phyloP scores from a whole-genome alignment of 345 rosid species.

The Brassica napus region DNA sequence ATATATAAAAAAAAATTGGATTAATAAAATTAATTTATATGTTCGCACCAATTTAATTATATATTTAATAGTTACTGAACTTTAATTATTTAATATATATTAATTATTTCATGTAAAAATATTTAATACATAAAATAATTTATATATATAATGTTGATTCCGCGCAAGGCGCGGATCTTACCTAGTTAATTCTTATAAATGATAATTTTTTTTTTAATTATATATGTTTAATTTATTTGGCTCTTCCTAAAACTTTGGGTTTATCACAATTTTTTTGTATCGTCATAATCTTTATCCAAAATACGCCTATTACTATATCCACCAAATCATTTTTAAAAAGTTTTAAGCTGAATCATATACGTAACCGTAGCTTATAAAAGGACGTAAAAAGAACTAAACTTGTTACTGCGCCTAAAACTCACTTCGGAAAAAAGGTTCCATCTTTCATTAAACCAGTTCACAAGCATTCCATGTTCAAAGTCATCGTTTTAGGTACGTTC shows the following conservation, averaged over 20 bases:
- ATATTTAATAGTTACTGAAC: no score
- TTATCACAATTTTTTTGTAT: neutral
- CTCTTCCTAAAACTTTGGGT: neutral
- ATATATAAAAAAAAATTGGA: no score
- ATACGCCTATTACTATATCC: neutral
- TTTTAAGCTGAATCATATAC: neutral
- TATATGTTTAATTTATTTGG: no score
- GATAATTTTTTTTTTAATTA: no score
- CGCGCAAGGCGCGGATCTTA: no score
- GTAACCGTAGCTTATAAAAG: slow-evolving; percentile 18
- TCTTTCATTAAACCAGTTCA: slow-evolving; percentile 17
- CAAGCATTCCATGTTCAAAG: slow-evolving; percentile 29
- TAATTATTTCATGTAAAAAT: no score
- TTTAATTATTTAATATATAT: no score
- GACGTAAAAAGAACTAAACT: neutral
- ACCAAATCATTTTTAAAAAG: neutral
- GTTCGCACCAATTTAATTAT: no score
- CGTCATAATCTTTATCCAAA: neutral
- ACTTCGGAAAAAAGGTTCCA: neutral
- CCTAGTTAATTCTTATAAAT: no score
- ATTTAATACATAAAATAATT: no score
- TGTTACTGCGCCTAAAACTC: slow-evolving; percentile 12
- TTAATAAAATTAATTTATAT: no score
- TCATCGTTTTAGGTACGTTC: slow-evolving; percentile 2
- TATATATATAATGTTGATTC: no score